A percentile compares a stretch with the other conserved stretches of the same genome.
These are phyloP conservation scores for Nephelium lappaceum DNA, from an alignment of 345 rosid genomes.

Conservation along the genomic window DNA sequence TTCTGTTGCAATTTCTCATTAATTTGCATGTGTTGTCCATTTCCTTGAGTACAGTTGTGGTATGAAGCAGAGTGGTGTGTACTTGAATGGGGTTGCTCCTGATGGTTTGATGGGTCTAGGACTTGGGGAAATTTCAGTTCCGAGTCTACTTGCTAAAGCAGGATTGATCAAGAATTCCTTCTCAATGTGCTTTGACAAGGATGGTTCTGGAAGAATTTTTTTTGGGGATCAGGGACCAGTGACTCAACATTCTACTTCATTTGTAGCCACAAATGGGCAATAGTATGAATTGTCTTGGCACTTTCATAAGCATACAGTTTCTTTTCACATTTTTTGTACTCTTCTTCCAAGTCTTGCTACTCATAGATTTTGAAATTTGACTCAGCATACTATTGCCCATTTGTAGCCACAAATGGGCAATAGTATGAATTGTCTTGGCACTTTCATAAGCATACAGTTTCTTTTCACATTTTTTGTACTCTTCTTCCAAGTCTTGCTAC, in stretches of 20 bases:
- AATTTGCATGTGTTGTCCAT: slow-evolving; percentile 6
- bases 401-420: slow-evolving; percentile 53
- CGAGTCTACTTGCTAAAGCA: slow-evolving; percentile 74
- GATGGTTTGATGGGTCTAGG: slow-evolving; percentile 97
- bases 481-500: slow-evolving; percentile 3
- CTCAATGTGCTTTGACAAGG: slow-evolving; percentile 82
- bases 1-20: background rate
- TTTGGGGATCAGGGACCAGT: slow-evolving; percentile 83
- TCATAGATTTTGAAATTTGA: slow-evolving; percentile 11
- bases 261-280: slow-evolving; percentile 56
- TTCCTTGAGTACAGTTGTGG: slow-evolving; percentile 66
- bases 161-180: slow-evolving; percentile 77
- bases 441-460: background rate
- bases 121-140: slow-evolving; percentile 74
- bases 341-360: slow-evolving; percentile 3
- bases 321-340: background rate
- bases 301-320: background rate
- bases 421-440: slow-evolving; percentile 48
- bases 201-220: slow-evolving; percentile 78
- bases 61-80: slow-evolving; percentile 83
- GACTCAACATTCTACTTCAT: slow-evolving; percentile 70
- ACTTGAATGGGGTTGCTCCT: slow-evolving; percentile 78
- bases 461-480: background rate
- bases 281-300: slow-evolving; percentile 48
- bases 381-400: too few species aligned